Evolutionary conservation across 2,329 filamentous ascomycete genomes (phyloP).

Genomic region (Arachnomyces sp.): DNA sequence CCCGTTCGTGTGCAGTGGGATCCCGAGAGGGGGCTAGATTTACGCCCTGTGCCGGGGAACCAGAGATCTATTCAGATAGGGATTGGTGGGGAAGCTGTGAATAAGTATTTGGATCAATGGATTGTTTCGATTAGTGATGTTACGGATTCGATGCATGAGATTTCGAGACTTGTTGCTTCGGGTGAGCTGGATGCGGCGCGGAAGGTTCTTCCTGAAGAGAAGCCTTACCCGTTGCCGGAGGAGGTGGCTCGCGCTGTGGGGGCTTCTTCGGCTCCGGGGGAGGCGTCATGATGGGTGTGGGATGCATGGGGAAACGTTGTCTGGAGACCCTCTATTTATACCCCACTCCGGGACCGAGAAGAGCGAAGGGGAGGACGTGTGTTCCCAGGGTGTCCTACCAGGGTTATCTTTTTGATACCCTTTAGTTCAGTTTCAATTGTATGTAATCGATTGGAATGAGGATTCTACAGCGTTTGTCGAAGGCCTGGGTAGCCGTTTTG

Average conservation of each 20-base stretch:
- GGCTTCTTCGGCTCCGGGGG: not conserved
- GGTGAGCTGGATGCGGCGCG: slow-evolving; percentile 26
- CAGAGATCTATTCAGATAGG: slow-evolving; percentile 56
- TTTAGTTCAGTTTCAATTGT: too few species aligned
- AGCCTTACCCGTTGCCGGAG: slow-evolving; percentile 8
- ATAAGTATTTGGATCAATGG: slow-evolving; percentile 43
- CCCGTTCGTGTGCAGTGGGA: slow-evolving; percentile 56
- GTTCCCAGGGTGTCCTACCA: too few species aligned
- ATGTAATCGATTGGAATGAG: too few species aligned
- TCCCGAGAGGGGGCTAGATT: slow-evolving; percentile 45
- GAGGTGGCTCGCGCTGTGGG: slow-evolving; percentile 10
- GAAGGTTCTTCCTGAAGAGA: slow-evolving; percentile 9
- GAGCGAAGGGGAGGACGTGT: too few species aligned
- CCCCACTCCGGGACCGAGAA: too few species aligned
- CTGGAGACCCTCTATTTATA: too few species aligned
- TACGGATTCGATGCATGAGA: slow-evolving; percentile 42
- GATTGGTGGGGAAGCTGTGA: slow-evolving; percentile 41
- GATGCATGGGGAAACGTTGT: too few species aligned
- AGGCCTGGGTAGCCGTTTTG: too few species aligned
- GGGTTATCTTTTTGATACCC: too few species aligned
- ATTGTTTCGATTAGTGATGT: slow-evolving; percentile 52
- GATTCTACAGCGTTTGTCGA: too few species aligned
- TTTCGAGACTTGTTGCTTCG: slow-evolving; percentile 42
- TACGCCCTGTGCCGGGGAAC: slow-evolving; percentile 33
- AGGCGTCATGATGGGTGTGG: too few species aligned